Evolutionary conservation across 352 stramenopile species (phyloP).

Genomic region (Pseudoperonospora humuli): DNA sequence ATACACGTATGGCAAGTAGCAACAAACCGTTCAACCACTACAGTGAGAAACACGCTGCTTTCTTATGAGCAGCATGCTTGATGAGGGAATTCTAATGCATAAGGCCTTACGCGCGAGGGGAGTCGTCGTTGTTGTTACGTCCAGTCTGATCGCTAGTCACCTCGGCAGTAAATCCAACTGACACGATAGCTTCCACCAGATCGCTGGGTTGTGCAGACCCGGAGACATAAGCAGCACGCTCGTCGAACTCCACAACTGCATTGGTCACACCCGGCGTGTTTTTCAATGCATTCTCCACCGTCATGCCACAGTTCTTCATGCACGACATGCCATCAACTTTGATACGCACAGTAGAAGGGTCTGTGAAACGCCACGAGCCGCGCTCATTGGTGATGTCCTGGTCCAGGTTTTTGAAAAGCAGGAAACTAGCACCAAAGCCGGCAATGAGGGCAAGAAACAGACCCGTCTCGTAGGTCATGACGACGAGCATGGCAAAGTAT

Average conservation of each 20-base stretch:
- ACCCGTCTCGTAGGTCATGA: constrained; percentile 77
- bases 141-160: constrained; percentile 23
- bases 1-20: constrained; percentile 2
- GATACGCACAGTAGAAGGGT: constrained; percentile 62
- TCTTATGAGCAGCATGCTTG: constrained; percentile 24
- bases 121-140: constrained; percentile 15
- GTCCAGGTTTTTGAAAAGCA: constrained; percentile 69
- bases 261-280: constrained; percentile 53
- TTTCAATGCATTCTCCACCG: constrained; percentile 76
- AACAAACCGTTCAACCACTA: constrained; percentile 16
- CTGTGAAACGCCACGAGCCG: constrained; percentile 59
- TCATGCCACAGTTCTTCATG: constrained; percentile 94
- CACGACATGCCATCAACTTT: constrained; percentile 89
- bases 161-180: constrained; percentile 58
- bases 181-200: constrained; percentile 57
- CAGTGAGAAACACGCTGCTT: constrained; percentile 20
- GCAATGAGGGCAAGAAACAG: constrained; percentile 66
- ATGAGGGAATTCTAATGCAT: constrained; percentile 11
- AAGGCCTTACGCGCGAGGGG: constrained; percentile 48
- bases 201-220: constrained; percentile 42
- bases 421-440: constrained; percentile 61
- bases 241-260: constrained; percentile 70
- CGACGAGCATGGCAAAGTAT: constrained; percentile 78
- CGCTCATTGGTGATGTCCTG: constrained; percentile 61
- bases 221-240: constrained; percentile 65